Conservation (phyloP, 495 filamentous ascomycete genomes). For the Aspergillus carlsbadensis region DNA sequence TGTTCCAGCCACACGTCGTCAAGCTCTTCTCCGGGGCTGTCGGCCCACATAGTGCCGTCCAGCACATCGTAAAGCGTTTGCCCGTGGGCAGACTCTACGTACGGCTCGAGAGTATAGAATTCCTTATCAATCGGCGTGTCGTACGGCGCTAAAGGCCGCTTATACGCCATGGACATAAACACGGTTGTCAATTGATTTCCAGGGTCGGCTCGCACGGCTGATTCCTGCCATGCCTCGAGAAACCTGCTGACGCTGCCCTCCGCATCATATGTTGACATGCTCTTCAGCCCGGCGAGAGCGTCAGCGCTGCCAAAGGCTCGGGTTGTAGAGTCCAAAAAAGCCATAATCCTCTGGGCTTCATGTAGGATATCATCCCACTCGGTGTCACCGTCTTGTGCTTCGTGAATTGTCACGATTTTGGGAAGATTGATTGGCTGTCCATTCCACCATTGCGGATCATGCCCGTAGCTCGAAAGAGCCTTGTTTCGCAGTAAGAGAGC, state of each 20-base stretch:
- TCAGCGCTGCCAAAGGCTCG: constrained; percentile 82
- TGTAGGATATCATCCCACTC: constrained; percentile 50
- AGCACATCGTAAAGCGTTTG: constrained; percentile 72
- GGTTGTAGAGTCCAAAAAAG: constrained; percentile 75
- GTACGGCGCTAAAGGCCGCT: constrained; percentile 29
- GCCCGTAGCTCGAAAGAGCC: constrained; percentile 61
- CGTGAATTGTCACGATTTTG: constrained; percentile 54
- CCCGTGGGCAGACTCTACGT: constrained; percentile 38
- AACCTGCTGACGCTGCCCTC: constrained; percentile 35
- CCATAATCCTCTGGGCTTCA: constrained; percentile 73
- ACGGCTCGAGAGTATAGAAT: constrained; percentile 41
- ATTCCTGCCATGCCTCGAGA: constrained; percentile 43
- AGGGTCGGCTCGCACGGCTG: constrained; percentile 39
- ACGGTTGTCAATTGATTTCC: constrained; percentile 37
- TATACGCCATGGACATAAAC: constrained; percentile 44
- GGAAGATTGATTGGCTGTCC: constrained; percentile 62
- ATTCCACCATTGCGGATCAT: constrained; percentile 81
- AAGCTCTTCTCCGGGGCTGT: constrained; percentile 47
- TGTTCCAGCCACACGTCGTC: constrained; percentile 55
- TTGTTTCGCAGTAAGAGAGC: constrained; percentile 59
- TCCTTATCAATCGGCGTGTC: constrained; percentile 36
- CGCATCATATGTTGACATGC: constrained; percentile 35
- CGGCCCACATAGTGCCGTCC: constrained; percentile 65
- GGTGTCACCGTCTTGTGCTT: constrained; percentile 32
- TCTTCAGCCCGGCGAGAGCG: constrained; percentile 46